These are phyloP conservation scores for Euphorbia schlechtendalii DNA, from an alignment of 441 rosid genomes.

Conservation along the genomic window DNA sequence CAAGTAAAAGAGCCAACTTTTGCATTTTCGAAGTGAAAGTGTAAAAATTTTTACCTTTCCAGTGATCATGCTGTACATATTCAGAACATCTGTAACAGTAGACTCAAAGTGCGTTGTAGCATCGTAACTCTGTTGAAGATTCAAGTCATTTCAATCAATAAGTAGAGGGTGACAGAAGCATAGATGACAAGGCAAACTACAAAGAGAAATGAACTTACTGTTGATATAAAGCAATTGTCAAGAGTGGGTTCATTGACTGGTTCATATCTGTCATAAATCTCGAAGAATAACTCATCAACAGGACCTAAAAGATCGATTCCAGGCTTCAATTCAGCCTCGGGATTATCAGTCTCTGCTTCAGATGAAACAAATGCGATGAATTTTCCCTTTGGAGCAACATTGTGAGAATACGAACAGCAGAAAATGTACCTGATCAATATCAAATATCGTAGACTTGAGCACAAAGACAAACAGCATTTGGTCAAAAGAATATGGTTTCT, in stretches of 20 bases:
- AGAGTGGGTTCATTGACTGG: constrained; percentile 72
- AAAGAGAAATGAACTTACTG: constrained; percentile 35
- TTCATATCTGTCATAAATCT: constrained; percentile 60
- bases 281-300: constrained; percentile 73
- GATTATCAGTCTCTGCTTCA: constrained; percentile 79
- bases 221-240: constrained; percentile 81
- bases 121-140: constrained; percentile 69
- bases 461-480: background rate
- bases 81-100: constrained; percentile 67
- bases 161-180: background rate
- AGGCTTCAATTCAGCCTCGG: constrained; percentile 62
- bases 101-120: constrained; percentile 79
- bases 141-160: constrained; percentile 9
- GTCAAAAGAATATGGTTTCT: background rate
- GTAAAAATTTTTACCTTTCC: constrained; percentile 54
- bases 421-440: constrained; percentile 65
- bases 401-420: constrained; percentile 85
- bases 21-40: background rate
- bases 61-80: constrained; percentile 70
- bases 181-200: background rate
- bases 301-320: constrained; percentile 77
- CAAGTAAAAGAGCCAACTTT: background rate
- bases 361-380: constrained; percentile 84
- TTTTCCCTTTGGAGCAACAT: constrained; percentile 85
- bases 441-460: background rate